Conservation (phyloP, 2,329 filamentous ascomycete genomes). For the Aspergillus eucalypticola region DNA sequence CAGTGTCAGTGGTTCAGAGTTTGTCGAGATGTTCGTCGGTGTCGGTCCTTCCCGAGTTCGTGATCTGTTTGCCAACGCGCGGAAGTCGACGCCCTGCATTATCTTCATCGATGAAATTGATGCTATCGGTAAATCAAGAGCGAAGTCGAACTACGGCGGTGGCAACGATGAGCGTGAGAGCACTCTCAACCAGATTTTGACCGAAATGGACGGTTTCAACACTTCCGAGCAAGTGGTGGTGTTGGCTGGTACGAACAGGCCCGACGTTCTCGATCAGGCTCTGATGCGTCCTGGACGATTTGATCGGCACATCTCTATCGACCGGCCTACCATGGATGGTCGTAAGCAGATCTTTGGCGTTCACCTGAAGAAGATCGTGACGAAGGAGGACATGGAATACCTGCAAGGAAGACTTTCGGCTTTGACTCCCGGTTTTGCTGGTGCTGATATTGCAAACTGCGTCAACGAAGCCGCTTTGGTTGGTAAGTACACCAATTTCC, state of each 20-base stretch:
- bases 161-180: constrained; percentile 97
- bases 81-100: constrained; percentile 96
- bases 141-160: constrained; percentile 78
- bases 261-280: constrained; percentile 91
- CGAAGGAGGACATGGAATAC: constrained; percentile 83
- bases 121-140: constrained; percentile 87
- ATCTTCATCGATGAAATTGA: constrained; percentile 99
- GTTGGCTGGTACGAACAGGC: constrained; percentile 91
- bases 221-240: constrained; percentile 95
- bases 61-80: constrained; percentile 89
- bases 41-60: constrained; percentile 94
- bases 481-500: constrained; percentile 58
- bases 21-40: constrained; percentile 99
- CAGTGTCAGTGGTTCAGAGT: constrained; percentile 97
- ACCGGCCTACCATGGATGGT: constrained; percentile 93
- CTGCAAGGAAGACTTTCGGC: constrained; percentile 86
- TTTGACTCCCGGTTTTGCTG: constrained; percentile 92
- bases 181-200: constrained; percentile 96
- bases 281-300: constrained; percentile 96
- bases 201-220: constrained; percentile 99
- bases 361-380: constrained; percentile 92
- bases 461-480: constrained; percentile 97
- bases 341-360: constrained; percentile 95
- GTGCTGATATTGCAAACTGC: constrained; percentile 97
- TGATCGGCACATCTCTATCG: constrained; percentile 93